A percentile compares a stretch with the other conserved stretches of the same genome.
phyloP scores from a whole-genome alignment of 306 rosid genomes.

The Rubus parviflorus region DNA sequence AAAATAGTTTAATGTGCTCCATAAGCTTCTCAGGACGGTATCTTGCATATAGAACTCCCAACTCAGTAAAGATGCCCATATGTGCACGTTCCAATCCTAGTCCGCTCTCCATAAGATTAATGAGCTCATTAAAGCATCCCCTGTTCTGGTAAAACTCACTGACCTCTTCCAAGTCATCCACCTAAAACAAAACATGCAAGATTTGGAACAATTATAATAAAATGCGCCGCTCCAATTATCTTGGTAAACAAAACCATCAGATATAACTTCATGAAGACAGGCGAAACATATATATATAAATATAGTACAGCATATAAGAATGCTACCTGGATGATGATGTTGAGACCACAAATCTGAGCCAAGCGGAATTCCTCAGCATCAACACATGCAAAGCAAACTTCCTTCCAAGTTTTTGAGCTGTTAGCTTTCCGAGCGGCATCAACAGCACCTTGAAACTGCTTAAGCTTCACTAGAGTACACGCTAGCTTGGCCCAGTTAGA shows the following conservation, averaged over 20 bases:
- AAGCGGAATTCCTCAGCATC: slow-evolving; percentile 97
- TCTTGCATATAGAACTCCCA: slow-evolving; percentile 97
- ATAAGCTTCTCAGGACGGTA: slow-evolving; percentile 97
- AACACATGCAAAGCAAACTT: slow-evolving; percentile 96
- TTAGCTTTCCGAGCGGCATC: slow-evolving; percentile 99
- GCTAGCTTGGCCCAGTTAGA: slow-evolving; percentile 99
- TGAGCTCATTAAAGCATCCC: slow-evolving; percentile 90
- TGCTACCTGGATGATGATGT: slow-evolving; percentile 86
- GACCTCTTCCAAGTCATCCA: slow-evolving; percentile 99
- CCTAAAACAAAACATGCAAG: slow-evolving; percentile 37
- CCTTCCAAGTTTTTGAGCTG: slow-evolving; percentile 98
- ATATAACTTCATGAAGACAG: neutral
- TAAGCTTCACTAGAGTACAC: slow-evolving; percentile 79
- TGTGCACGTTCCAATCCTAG: slow-evolving; percentile 97
- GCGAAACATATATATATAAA: too few relatives aligned
- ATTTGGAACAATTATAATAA: neutral
- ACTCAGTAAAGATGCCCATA: slow-evolving; percentile 97
- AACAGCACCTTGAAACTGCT: slow-evolving; percentile 93
- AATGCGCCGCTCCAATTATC: neutral
- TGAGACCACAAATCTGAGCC: slow-evolving; percentile 98
- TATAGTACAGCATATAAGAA: neutral
- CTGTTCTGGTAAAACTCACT: slow-evolving; percentile 94
- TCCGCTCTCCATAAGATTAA: slow-evolving; percentile 98
- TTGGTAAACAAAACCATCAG: slow-evolving; percentile 1
- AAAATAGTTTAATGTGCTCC: slow-evolving; percentile 94